phyloP scores from a whole-genome alignment of 192 early-diverging fungal species.

The Umbelopsis isabellina region DNA sequence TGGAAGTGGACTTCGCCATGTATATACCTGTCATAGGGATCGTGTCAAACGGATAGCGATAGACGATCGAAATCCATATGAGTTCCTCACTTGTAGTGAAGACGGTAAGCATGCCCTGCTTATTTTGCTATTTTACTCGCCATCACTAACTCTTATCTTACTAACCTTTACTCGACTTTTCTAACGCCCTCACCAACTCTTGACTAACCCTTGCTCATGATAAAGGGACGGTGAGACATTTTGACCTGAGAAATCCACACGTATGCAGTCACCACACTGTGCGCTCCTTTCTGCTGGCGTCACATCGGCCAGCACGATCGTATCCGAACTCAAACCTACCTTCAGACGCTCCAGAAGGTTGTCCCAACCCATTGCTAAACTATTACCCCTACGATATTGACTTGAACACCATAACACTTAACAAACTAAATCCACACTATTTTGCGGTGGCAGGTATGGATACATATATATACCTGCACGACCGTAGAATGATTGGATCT shows the following conservation, averaged over 20 bases:
- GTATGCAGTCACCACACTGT: constrained; percentile 25
- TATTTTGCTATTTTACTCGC: neutral
- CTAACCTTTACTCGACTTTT: too few relatives aligned
- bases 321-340: constrained; percentile 4
- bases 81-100: constrained; percentile 62
- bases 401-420: constrained; percentile 52
- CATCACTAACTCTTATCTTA: too few relatives aligned
- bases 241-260: constrained; percentile 58
- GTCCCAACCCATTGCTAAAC: constrained; percentile 43
- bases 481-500: constrained; percentile 48
- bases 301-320: constrained; percentile 6
- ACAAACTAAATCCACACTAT: constrained; percentile 48
- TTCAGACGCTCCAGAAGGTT: constrained; percentile 29
- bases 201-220: too few relatives aligned
- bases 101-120: constrained; percentile 45
- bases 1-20: constrained; percentile 37
- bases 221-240: constrained; percentile 50
- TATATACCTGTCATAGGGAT: constrained; percentile 53
- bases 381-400: constrained; percentile 49
- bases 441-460: constrained; percentile 63
- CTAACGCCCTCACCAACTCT: too few relatives aligned
- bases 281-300: constrained; percentile 8
- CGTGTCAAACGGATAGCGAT: constrained; percentile 53
- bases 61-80: constrained; percentile 49
- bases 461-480: constrained; percentile 42